Base-by-base conservation (phyloP, 2,329 filamentous ascomycete species). In the Pseudophaeomoniella oleicola region DNA sequence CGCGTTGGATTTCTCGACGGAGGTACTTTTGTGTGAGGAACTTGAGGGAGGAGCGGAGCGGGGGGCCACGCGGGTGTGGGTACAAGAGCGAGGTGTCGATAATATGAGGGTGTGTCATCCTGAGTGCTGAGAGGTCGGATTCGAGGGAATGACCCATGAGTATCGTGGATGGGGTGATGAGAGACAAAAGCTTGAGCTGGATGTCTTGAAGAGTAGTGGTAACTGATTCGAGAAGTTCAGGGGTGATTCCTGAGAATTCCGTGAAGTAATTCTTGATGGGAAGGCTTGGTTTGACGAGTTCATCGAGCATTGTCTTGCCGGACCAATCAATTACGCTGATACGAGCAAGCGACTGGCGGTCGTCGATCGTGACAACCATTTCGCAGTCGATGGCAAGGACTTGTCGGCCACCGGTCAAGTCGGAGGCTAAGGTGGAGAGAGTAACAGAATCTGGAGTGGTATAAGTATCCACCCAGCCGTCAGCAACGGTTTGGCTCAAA, bases 211-310 rank as follows among this genome's bases (percentile, higher is more conserved):
- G 71, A 0, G 78, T 87, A 2, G 87, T 96, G 1, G 82, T 92
- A 29, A 96, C 78, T 19, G 78, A 70, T 30, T 77, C 73, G 19
- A 98, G 72, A 72, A 87, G 86, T 44, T 78, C 75, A 49, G 81
- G 71, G 3, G 88, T 98, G 51, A 98, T 94, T 43, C 90, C 90
- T 1, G 90, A 98, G 57, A 77, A 92, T 37, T 67, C 78, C 1
- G 90, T 98, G 30, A 98, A 69, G 54, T 98, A 96, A 63, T 98
- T 81, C 39, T 74, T 79, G 50, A 98, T 87, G n/a, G 83, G 79
- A 46, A 81, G 78, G 32, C 78, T 70, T 0, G 90, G 90, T 61
- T 90, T 92, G 50, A 98, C 90, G 10, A 96, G 72, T 59, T 93
- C 82, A 54, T 98, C 90, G 36, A 96, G 61, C 12, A 94, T 67